Evolutionary conservation across 345 rosid genomes (phyloP).

Genomic region (Eucalyptus cladocalyx): DNA sequence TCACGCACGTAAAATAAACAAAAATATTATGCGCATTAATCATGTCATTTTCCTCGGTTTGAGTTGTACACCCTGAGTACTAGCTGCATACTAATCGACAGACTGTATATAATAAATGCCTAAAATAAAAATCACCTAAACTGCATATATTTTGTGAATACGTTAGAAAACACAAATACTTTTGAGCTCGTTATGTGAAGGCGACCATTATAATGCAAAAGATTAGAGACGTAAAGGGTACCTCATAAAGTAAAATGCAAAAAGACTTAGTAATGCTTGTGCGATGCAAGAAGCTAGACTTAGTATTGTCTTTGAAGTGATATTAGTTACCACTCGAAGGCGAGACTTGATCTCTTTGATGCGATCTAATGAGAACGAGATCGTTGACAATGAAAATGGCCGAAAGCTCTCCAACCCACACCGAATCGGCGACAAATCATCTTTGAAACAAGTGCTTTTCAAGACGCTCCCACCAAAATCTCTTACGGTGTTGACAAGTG

Average conservation of each 20-base stretch:
- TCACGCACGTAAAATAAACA: neutral
- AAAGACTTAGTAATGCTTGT: neutral
- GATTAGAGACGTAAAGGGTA: neutral
- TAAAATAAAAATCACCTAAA: neutral
- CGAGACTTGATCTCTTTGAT: slow-evolving; percentile 11
- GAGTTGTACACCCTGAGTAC: neutral
- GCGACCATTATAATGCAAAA: neutral
- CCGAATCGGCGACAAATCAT: slow-evolving; percentile 16
- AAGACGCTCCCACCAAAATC: slow-evolving; percentile 29
- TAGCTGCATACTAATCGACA: neutral
- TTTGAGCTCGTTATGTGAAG: neutral
- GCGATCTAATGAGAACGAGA: neutral
- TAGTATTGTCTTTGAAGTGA: neutral
- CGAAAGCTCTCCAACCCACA: slow-evolving; percentile 8
- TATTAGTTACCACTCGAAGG: neutral
- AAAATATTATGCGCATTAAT: neutral
- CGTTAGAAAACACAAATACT: neutral
- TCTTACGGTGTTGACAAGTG: slow-evolving; percentile 1
- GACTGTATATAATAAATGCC: neutral
- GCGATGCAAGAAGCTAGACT: neutral
- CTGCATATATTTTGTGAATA: neutral
- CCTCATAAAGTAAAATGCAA: neutral
- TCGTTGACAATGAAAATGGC: neutral
- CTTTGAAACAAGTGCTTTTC: slow-evolving; percentile 22
- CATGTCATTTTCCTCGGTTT: neutral